Conservation (phyloP, 2,329 filamentous ascomycete genomes). For the Colletotrichum camelliae region DNA sequence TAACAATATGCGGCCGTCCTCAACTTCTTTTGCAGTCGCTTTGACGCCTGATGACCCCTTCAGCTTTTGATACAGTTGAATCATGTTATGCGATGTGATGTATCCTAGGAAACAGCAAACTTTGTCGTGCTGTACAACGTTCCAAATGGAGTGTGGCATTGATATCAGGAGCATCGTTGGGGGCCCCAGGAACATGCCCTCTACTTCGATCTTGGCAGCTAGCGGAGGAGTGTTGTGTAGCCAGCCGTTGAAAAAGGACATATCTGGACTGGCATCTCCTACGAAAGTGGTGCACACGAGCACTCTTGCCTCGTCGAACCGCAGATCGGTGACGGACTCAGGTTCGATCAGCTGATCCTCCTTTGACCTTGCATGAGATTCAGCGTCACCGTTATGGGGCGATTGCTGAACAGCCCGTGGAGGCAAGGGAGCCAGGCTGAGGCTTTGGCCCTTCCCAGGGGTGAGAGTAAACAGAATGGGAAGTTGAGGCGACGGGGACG, state of each 20-base stretch:
- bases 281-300: constrained; percentile 72
- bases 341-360: constrained; percentile 52
- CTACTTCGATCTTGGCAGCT: constrained; percentile 64
- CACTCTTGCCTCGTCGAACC: constrained; percentile 67
- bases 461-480: constrained; percentile 63
- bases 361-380: constrained; percentile 25
- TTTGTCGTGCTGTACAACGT: constrained; percentile 69
- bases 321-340: constrained; percentile 57
- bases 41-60: constrained; percentile 52
- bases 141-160: constrained; percentile 69
- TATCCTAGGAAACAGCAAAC: constrained; percentile 71
- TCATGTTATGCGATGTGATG: constrained; percentile 72
- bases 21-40: constrained; percentile 57
- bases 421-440: constrained; percentile 57
- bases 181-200: constrained; percentile 72
- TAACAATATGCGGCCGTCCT: constrained; percentile 62
- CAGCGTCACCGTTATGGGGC: constrained; percentile 26
- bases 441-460: constrained; percentile 55
- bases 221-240: constrained; percentile 63
- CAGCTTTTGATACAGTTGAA: constrained; percentile 65
- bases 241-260: constrained; percentile 71
- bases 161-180: constrained; percentile 71
- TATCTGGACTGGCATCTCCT: constrained; percentile 68
- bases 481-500: constrained; percentile 37
- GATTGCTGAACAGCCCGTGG: constrained; percentile 35